Conservation (phyloP, 202 grass and related monocot genomes). For the Panicum hallii region DNA sequence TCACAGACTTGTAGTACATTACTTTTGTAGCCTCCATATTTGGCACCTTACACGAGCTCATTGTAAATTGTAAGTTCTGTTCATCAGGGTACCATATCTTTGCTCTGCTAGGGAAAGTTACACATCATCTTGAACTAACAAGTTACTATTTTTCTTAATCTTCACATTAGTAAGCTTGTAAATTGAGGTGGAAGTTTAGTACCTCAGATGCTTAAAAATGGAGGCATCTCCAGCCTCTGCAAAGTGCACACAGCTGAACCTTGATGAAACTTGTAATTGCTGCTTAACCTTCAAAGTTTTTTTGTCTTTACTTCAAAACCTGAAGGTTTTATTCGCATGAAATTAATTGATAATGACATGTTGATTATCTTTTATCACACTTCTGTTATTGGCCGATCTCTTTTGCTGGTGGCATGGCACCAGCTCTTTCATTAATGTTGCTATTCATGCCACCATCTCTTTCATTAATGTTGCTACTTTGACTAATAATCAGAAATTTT, state of each 20-base stretch:
- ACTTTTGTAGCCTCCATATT: neutral
- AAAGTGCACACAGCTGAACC: neutral
- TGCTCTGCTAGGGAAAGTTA: slow-evolving; percentile 3
- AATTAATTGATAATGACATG: neutral
- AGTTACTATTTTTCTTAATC: neutral
- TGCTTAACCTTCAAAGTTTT: neutral
- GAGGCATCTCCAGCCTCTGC: no score
- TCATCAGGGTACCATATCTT: neutral
- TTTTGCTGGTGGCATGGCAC: neutral
- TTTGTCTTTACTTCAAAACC: neutral
- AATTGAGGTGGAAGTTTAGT: neutral
- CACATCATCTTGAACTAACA: neutral
- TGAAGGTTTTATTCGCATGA: neutral
- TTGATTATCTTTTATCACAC: neutral
- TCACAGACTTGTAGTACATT: neutral
- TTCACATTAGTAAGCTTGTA: neutral
- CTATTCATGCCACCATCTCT: no score
- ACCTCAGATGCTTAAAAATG: neutral
- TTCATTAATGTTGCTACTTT: neutral
- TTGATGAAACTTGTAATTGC: neutral
- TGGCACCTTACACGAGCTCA: neutral
- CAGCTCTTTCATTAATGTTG: neutral
- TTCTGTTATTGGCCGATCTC: neutral
- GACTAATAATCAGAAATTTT: neutral
- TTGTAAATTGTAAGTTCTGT: neutral